phyloP scores from a whole-genome alignment of 805 yeast genomes.

The Starmera dryadoides region DNA sequence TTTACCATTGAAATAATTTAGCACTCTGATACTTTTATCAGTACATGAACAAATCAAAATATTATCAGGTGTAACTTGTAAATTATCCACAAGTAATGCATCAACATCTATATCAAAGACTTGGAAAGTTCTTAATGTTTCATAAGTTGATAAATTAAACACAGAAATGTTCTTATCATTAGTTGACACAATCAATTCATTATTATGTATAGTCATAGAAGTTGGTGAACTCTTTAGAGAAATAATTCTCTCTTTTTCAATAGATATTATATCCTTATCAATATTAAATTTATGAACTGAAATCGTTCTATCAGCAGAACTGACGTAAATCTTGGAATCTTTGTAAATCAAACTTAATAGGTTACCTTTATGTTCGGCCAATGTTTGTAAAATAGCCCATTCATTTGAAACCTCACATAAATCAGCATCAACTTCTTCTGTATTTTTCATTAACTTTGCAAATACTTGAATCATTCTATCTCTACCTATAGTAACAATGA shows the following conservation, averaged over 20 bases:
- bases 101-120: slow-evolving; percentile 35
- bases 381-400: slow-evolving; percentile 54
- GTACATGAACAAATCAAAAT: slow-evolving; percentile 36
- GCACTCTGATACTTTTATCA: slow-evolving; percentile 52
- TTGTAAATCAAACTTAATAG: slow-evolving; percentile 29
- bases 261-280: neutral
- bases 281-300: slow-evolving; percentile 38
- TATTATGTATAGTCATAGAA: slow-evolving; percentile 25
- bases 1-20: slow-evolving; percentile 37
- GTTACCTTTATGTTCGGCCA: slow-evolving; percentile 53
- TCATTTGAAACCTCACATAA: slow-evolving; percentile 13
- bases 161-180: slow-evolving; percentile 41
- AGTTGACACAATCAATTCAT: slow-evolving; percentile 43
- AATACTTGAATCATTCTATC: slow-evolving; percentile 60
- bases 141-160: slow-evolving; percentile 28
- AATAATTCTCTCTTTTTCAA: slow-evolving; percentile 36
- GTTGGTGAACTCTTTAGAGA: slow-evolving; percentile 46
- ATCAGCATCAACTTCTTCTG: neutral
- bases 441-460: slow-evolving; percentile 8
- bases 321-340: slow-evolving; percentile 32
- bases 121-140: slow-evolving; percentile 31
- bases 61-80: slow-evolving; percentile 24
- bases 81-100: slow-evolving; percentile 36
- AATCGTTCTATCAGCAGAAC: slow-evolving; percentile 57
- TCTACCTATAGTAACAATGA: slow-evolving; percentile 43